Conservation (phyloP, 2,329 filamentous ascomycete species). For the Aspergillus sp. region DNA sequence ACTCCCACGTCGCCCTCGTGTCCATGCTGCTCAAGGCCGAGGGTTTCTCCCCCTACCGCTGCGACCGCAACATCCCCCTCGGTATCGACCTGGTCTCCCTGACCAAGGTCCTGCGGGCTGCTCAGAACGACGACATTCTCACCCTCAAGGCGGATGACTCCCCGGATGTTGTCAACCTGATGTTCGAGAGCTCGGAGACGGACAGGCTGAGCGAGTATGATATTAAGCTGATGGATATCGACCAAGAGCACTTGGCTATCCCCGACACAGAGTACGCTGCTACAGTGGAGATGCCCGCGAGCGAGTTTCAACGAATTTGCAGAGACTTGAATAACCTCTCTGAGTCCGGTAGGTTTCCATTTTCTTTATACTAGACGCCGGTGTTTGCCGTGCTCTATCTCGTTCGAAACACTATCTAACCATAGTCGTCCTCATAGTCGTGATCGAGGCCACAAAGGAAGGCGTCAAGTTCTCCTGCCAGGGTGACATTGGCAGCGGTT, state of each 20-base stretch:
- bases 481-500: constrained; percentile 94
- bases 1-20: constrained; percentile 97
- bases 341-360: constrained; percentile 72
- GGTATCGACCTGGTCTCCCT: constrained; percentile 96
- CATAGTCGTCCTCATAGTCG: constrained; percentile 61
- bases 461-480: constrained; percentile 92
- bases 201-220: constrained; percentile 98
- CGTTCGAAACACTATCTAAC: constrained; percentile 25
- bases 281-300: constrained; percentile 83
- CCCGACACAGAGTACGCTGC: constrained; percentile 98
- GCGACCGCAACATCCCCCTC: constrained; percentile 97
- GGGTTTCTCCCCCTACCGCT: constrained; percentile 91
- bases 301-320: constrained; percentile 94
- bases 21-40: constrained; percentile 99
- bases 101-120: constrained; percentile 94
- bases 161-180: constrained; percentile 91
- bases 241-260: constrained; percentile 98
- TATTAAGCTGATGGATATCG: constrained; percentile 99
- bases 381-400: too few relatives aligned
- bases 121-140: constrained; percentile 90
- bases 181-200: constrained; percentile 87
- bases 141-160: constrained; percentile 98
- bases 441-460: constrained; percentile 95
- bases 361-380: too few relatives aligned
- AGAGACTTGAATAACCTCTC: constrained; percentile 89